Conservation (phyloP, 2,329 filamentous ascomycete genomes). For the Triangularia verruculosa region DNA sequence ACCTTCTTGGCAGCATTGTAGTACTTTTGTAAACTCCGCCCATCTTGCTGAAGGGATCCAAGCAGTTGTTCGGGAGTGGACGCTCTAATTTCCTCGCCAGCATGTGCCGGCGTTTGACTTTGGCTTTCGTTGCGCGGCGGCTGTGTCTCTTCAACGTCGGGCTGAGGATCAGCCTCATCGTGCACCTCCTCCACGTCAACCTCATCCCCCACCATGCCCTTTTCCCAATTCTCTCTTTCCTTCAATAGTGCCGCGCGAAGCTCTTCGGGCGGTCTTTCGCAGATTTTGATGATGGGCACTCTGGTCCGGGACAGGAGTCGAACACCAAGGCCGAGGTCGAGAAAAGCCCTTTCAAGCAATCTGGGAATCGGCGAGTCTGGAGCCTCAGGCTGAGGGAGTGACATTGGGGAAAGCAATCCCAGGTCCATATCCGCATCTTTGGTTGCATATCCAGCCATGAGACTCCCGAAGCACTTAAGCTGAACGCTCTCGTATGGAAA, state of each 20-base stretch:
- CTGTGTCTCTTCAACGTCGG: slow-evolving; percentile 11
- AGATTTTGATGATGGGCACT: slow-evolving; percentile 86
- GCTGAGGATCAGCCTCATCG: slow-evolving; percentile 19
- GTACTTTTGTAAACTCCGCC: slow-evolving; percentile 42
- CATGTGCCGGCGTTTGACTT: not conserved
- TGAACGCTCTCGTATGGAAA: slow-evolving; percentile 59
- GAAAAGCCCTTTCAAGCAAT: slow-evolving; percentile 69
- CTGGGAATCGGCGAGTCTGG: slow-evolving; percentile 65
- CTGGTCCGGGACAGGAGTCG: slow-evolving; percentile 74
- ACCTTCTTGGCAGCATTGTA: slow-evolving; percentile 48
- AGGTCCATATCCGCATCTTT: slow-evolving; percentile 91
- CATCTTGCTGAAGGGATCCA: slow-evolving; percentile 18
- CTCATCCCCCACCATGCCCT: slow-evolving; percentile 44
- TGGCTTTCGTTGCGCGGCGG: not conserved
- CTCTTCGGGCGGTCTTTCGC: slow-evolving; percentile 62
- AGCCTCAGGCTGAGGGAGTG: slow-evolving; percentile 51
- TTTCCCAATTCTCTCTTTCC: slow-evolving; percentile 71
- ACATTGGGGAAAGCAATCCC: slow-evolving; percentile 66
- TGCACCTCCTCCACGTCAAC: slow-evolving; percentile 29
- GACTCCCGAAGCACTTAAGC: slow-evolving; percentile 76
- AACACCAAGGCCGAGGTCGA: slow-evolving; percentile 71
- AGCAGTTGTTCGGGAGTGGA: slow-evolving; percentile 13
- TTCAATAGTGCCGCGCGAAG: slow-evolving; percentile 60
- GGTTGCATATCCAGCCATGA: slow-evolving; percentile 81
- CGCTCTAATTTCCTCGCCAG: not conserved